phyloP scores from a whole-genome alignment of 768 basidiomycete genomes.

The Terana coerulea region DNA sequence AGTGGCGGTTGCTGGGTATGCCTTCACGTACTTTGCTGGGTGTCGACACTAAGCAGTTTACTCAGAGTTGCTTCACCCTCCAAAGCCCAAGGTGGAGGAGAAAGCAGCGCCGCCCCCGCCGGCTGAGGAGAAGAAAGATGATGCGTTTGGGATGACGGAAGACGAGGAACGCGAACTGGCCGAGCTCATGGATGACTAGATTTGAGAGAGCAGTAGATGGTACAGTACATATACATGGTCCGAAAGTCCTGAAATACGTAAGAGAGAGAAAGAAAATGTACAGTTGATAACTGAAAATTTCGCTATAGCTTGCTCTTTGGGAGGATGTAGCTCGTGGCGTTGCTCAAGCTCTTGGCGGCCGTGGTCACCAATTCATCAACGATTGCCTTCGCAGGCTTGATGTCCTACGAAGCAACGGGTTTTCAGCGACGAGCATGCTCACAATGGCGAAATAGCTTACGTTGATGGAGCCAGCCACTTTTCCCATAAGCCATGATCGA shows the following conservation, averaged over 20 bases:
- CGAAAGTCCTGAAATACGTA: not conserved
- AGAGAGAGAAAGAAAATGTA: not conserved
- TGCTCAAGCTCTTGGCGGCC: slow-evolving; percentile 55
- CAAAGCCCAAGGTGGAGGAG: slow-evolving; percentile 9
- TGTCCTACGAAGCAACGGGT: slow-evolving; percentile 42
- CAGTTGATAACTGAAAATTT: not conserved
- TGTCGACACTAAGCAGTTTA: not conserved
- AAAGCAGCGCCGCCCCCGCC: slow-evolving; percentile 23
- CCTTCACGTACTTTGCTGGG: not conserved
- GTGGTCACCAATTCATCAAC: slow-evolving; percentile 79
- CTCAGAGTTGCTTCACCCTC: slow-evolving; percentile 9
- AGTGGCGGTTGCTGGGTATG: slow-evolving; percentile 71
- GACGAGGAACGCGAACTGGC: slow-evolving; percentile 90
- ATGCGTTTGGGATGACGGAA: slow-evolving; percentile 54
- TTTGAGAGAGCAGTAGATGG: not conserved
- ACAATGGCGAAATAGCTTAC: slow-evolving; percentile 37
- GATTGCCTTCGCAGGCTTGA: slow-evolving; percentile 83
- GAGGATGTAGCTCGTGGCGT: slow-evolving; percentile 38
- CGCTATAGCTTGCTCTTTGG: slow-evolving; percentile 49
- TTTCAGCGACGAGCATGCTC: not conserved
- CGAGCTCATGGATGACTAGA: slow-evolving; percentile 56
- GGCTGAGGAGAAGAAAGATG: slow-evolving; percentile 27
- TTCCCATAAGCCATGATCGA: too few species aligned
- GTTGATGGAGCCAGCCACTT: too few species aligned
- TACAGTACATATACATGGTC: not conserved